phyloP scores from a whole-genome alignment of 345 rosid species.

The Euphorbia tirucalli region DNA sequence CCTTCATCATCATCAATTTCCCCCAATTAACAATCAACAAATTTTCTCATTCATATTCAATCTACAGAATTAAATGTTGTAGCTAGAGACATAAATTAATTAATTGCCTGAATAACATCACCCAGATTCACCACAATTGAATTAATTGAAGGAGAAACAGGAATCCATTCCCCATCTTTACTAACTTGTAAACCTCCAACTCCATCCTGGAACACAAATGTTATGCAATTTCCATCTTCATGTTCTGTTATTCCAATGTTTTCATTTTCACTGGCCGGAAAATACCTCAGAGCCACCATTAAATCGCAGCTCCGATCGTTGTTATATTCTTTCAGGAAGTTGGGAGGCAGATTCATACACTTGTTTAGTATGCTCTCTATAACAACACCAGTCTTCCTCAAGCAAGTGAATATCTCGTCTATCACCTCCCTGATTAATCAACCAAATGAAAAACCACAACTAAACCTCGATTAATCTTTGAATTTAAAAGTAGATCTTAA shows the following conservation, averaged over 20 bases:
- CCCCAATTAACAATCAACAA: no score
- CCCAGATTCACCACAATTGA: conserved; percentile 44
- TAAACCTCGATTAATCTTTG: no score
- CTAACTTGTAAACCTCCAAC: conserved; percentile 48
- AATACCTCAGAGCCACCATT: conserved; percentile 38
- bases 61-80: no score
- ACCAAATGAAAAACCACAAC: no score
- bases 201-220: conserved; percentile 49
- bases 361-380: conserved; percentile 41
- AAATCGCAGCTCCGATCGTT: conserved; percentile 59
- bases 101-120: conserved; percentile 46
- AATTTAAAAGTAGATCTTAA: not conserved
- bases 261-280: conserved; percentile 39
- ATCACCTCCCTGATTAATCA: conserved; percentile 33
- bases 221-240: conserved; percentile 48
- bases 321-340: conserved; percentile 43
- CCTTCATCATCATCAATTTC: conserved; percentile 23
- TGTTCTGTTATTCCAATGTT: conserved; percentile 44
- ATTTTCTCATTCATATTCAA: no score
- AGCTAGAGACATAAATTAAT: not conserved
- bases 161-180: conserved; percentile 46
- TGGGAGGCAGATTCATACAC: conserved; percentile 45
- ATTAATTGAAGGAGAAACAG: conserved; percentile 26
- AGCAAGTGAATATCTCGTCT: conserved; percentile 32
- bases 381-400: conserved; percentile 29